These are phyloP conservation scores for Escallonia rubra DNA, from an alignment of 129 eudicot species.

Conservation along the genomic window DNA sequence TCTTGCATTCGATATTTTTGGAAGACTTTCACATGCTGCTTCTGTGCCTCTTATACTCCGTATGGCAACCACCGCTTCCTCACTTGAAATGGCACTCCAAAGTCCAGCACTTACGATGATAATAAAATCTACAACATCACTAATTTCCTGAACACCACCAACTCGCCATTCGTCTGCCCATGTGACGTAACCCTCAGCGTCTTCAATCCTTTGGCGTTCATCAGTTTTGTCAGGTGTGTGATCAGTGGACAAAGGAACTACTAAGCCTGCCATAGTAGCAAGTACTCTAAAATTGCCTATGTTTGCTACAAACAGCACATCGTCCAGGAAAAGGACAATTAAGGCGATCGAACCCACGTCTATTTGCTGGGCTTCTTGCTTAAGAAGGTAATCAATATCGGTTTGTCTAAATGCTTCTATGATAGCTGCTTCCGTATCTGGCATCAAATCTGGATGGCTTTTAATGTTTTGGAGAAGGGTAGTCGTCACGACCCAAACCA, in stretches of 20 bases:
- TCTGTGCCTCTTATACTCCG: no score
- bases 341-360: conserved; percentile 91
- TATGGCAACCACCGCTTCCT: no score
- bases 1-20: no score
- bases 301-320: conserved; percentile 63
- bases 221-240: conserved; percentile 85
- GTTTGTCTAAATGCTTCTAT: conserved; percentile 62
- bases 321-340: conserved; percentile 58
- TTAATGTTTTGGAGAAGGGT: no score
- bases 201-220: conserved; percentile 79
- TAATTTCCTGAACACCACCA: no score
- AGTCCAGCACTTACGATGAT: no score
- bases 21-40: no score
- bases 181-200: conserved; percentile 72
- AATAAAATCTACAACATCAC: no score
- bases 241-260: conserved; percentile 65
- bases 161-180: conserved; percentile 33
- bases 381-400: conserved; percentile 56
- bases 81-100: no score
- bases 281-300: conserved; percentile 88
- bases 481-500: no score
- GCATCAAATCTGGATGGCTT: no score
- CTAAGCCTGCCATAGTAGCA: conserved; percentile 72
- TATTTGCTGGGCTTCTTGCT: conserved; percentile 58
- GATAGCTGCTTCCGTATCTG: no score